Conservation (phyloP, 208 protist species). For the Leishmania tarentolae region DNA sequence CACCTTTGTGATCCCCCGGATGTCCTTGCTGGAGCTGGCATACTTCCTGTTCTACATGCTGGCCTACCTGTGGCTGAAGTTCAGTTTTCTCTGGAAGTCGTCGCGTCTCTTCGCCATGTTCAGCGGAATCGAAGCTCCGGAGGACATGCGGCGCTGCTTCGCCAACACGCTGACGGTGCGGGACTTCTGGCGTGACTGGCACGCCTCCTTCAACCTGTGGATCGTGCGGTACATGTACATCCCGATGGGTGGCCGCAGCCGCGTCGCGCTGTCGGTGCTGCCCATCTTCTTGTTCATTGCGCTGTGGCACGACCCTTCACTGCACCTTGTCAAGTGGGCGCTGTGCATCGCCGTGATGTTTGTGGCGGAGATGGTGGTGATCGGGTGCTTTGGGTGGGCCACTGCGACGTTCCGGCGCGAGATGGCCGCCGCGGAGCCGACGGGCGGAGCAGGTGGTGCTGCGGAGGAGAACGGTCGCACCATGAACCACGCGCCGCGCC, state of each 20-base stretch:
- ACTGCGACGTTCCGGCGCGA: conserved; percentile 20
- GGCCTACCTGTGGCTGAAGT: conserved; percentile 91
- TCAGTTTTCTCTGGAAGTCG: conserved; percentile 88
- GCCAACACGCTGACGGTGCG: conserved; percentile 80
- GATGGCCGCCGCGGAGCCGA: conserved; percentile 14
- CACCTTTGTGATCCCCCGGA: conserved; percentile 73
- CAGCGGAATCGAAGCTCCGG: conserved; percentile 87
- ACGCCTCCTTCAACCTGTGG: conserved; percentile 94
- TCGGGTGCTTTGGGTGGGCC: conserved; percentile 24
- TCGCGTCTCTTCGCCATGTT: conserved; percentile 80
- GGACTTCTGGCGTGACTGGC: conserved; percentile 95
- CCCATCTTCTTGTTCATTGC: conserved; percentile 94
- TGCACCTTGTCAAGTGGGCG: conserved; percentile 77
- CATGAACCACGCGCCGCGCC: neutral
- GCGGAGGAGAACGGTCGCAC: neutral
- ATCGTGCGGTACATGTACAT: conserved; percentile 95
- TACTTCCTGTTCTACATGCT: conserved; percentile 66
- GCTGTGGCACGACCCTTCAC: conserved; percentile 91
- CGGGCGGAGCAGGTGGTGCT: neutral
- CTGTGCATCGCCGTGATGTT: conserved; percentile 55
- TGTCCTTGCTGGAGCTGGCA: conserved; percentile 81
- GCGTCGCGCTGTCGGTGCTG: conserved; percentile 65
- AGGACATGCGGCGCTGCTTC: conserved; percentile 92
- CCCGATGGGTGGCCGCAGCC: conserved; percentile 78
- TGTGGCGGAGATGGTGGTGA: conserved; percentile 53